Conservation (phyloP, 345 rosid species). For the Salix purpurea region DNA sequence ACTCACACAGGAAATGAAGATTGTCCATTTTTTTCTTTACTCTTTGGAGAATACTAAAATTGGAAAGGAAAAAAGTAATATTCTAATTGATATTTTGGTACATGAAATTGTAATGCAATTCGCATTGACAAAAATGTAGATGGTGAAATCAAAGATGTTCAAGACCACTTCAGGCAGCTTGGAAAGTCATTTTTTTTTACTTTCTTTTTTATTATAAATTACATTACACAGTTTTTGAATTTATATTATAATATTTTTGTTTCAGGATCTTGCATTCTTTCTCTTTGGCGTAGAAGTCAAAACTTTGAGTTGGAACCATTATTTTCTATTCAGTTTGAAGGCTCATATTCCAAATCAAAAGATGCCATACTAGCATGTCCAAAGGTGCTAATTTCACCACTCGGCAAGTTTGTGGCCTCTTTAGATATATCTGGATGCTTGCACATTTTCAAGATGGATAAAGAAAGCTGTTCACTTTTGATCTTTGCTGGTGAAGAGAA, state of each 20-base stretch:
- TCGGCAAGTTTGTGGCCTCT: conserved; percentile 57
- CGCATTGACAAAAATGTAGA: neutral
- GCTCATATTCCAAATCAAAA: conserved; percentile 41
- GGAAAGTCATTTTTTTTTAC: neutral
- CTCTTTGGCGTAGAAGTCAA: conserved; percentile 60
- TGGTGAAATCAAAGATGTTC: neutral
- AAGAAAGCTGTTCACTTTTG: conserved; percentile 36
- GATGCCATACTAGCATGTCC: conserved; percentile 46
- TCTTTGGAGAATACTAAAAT: neutral
- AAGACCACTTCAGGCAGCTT: neutral
- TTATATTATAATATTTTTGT: conserved; percentile 5
- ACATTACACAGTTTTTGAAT: neutral
- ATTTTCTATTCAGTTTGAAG: conserved; percentile 59
- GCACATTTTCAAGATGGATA: conserved; percentile 58
- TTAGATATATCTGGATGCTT: conserved; percentile 63
- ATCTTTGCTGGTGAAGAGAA: conserved; percentile 27
- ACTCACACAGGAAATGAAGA: neutral
- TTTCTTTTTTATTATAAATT: neutral
- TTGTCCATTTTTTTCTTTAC: neutral
- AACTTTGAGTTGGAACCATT: conserved; percentile 49
- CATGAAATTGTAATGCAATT: neutral
- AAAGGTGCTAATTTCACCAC: conserved; percentile 79
- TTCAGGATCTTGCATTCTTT: conserved; percentile 60
- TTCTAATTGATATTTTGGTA: neutral
- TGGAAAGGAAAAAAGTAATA: neutral